These are phyloP conservation scores for Mycogone perniciosa DNA, from an alignment of 2,329 filamentous ascomycete genomes.

Conservation along the genomic window DNA sequence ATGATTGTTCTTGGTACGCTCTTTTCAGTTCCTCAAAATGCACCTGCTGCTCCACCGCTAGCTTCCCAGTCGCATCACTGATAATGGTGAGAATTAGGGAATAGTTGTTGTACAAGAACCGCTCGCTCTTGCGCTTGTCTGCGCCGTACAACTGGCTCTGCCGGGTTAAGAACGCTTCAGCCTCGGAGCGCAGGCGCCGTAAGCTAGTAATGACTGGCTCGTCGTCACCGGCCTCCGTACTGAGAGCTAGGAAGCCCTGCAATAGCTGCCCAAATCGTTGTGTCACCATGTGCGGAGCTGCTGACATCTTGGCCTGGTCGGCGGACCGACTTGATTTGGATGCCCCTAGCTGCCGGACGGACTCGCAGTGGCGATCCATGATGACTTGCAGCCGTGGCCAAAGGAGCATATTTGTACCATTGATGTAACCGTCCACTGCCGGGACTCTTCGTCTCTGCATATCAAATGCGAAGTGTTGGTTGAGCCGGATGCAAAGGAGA, in stretches of 20 bases:
- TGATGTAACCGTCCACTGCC: slow-evolving; percentile 83
- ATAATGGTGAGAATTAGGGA: slow-evolving; percentile 92
- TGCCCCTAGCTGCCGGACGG: slow-evolving; percentile 61
- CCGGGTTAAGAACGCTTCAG: slow-evolving; percentile 75
- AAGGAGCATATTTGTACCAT: slow-evolving; percentile 89
- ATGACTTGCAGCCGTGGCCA: slow-evolving; percentile 94
- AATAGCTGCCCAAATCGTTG: slow-evolving; percentile 94
- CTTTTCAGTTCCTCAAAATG: slow-evolving; percentile 65
- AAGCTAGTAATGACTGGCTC: slow-evolving; percentile 85
- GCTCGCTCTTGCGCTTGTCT: slow-evolving; percentile 72
- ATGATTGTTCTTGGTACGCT: slow-evolving; percentile 44
- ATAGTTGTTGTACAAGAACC: slow-evolving; percentile 95
- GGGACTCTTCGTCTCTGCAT: slow-evolving; percentile 87
- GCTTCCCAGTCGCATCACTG: slow-evolving; percentile 65
- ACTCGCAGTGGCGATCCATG: slow-evolving; percentile 90
- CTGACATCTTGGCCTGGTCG: slow-evolving; percentile 57
- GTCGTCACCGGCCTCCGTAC: slow-evolving; percentile 86
- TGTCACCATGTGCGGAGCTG: slow-evolving; percentile 84
- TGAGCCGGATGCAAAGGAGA: slow-evolving; percentile 84
- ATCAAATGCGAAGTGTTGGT: slow-evolving; percentile 91
- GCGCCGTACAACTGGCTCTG: slow-evolving; percentile 65
- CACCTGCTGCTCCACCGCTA: slow-evolving; percentile 66
- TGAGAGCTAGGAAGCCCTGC: slow-evolving; percentile 75
- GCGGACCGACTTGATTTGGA: slow-evolving; percentile 35
- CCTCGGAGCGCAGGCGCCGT: slow-evolving; percentile 68